A percentile compares a stretch with the other conserved stretches of the same genome.
These are phyloP conservation scores for Mortierella antarctica DNA, from an alignment of 192 early-diverging fungal genomes.

Conservation along the genomic window DNA sequence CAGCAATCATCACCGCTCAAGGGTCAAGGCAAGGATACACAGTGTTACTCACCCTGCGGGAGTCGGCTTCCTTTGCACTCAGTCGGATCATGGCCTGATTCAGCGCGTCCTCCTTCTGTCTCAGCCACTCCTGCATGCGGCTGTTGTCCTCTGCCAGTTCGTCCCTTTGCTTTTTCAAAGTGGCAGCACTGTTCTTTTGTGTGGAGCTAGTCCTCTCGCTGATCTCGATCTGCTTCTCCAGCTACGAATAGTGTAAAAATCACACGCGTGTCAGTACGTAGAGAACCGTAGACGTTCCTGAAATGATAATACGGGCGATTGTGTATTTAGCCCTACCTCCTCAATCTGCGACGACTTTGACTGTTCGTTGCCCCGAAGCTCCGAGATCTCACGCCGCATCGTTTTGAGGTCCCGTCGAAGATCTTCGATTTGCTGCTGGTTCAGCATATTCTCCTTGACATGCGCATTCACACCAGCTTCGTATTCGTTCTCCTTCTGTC, in stretches of 20 bases:
- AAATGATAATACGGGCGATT: not conserved
- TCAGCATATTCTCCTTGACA: constrained; percentile 19
- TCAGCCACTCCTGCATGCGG: constrained; percentile 21
- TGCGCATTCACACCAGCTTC: constrained; percentile 38
- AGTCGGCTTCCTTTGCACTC: constrained; percentile 7
- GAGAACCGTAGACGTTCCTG: not conserved
- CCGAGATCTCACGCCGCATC: constrained; percentile 21
- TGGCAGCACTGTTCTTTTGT: constrained; percentile 27
- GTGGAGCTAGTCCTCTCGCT: constrained; percentile 32
- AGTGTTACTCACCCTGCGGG: constrained; percentile 15
- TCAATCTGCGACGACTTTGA: constrained; percentile 31
- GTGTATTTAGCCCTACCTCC: constrained; percentile 6
- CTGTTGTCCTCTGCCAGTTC: constrained; percentile 37
- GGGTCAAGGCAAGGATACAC: not conserved
- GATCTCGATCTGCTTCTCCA: constrained; percentile 37
- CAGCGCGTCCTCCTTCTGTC: constrained; percentile 18
- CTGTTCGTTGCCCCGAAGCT: constrained; percentile 22
- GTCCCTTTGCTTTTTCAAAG: constrained; percentile 33
- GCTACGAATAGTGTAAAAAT: constrained; percentile 4
- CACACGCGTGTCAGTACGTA: no score
- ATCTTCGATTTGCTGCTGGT: constrained; percentile 37
- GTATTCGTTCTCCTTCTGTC: constrained; percentile 25
- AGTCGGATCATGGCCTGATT: constrained; percentile 15
- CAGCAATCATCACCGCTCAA: not conserved
- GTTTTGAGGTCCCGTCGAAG: constrained; percentile 30